Evolutionary conservation across 345 rosid species (phyloP).

Genomic region (Acer saccharum): DNA sequence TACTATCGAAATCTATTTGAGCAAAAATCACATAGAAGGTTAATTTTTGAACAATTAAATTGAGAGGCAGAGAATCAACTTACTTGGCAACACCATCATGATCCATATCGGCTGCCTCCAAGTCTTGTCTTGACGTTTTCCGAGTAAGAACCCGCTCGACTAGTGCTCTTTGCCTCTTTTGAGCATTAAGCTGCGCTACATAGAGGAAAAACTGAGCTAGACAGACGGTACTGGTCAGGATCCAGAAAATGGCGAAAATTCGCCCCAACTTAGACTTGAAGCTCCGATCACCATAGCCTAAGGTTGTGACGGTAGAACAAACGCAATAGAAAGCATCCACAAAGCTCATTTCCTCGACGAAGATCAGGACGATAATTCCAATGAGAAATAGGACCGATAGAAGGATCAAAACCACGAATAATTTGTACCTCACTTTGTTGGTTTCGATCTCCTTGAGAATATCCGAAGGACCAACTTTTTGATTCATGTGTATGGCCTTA

Average conservation of each 20-base stretch:
- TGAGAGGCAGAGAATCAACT: slow-evolving; percentile 21
- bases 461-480: slow-evolving; percentile 42
- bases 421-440: slow-evolving; percentile 58
- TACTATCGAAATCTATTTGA: too few species aligned
- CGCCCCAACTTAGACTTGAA: slow-evolving; percentile 64
- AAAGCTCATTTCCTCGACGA: slow-evolving; percentile 46
- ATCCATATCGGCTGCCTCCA: slow-evolving; percentile 89
- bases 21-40: too few species aligned
- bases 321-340: slow-evolving; percentile 79
- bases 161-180: slow-evolving; percentile 55
- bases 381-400: slow-evolving; percentile 43
- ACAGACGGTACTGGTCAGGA: slow-evolving; percentile 56
- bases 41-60: not conserved
- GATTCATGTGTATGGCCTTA: slow-evolving; percentile 53
- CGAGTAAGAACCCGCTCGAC: slow-evolving; percentile 78
- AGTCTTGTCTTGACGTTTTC: slow-evolving; percentile 57
- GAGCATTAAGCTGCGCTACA: slow-evolving; percentile 64
- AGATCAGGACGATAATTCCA: slow-evolving; percentile 50
- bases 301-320: slow-evolving; percentile 78
- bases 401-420: slow-evolving; percentile 37
- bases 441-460: slow-evolving; percentile 58
- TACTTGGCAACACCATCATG: slow-evolving; percentile 74
- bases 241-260: slow-evolving; percentile 72
- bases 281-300: slow-evolving; percentile 87
- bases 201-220: slow-evolving; percentile 73